These are phyloP conservation scores for Zymoseptoria tritici DNA, from an alignment of 2,329 filamentous ascomycete species.

Conservation along the genomic window DNA sequence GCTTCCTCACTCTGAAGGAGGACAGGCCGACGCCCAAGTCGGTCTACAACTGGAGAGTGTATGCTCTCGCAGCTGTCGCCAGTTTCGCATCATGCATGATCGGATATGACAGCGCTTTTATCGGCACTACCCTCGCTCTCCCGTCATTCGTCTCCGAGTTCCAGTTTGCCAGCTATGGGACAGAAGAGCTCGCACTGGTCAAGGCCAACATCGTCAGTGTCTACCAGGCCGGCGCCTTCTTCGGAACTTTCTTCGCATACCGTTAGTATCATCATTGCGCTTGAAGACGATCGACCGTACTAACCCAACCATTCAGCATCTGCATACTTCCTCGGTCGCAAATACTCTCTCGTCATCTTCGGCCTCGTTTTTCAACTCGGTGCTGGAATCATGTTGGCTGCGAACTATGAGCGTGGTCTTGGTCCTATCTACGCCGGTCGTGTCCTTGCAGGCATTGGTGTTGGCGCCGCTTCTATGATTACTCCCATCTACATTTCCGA, in stretches of 20 bases:
- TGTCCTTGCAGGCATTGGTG: constrained; percentile 50
- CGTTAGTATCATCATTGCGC: constrained; percentile 1
- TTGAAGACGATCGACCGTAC: background rate
- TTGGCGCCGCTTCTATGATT: constrained; percentile 50
- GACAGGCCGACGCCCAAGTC: constrained; percentile 47
- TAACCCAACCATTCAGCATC: constrained; percentile 32
- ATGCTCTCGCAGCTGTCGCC: constrained; percentile 47
- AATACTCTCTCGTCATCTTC: constrained; percentile 56
- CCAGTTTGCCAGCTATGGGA: constrained; percentile 46
- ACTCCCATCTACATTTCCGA: constrained; percentile 55
- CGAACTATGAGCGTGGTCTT: constrained; percentile 54
- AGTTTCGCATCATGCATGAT: constrained; percentile 50
- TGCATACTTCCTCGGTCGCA: constrained; percentile 61
- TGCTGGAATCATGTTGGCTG: constrained; percentile 65
- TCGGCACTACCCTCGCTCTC: constrained; percentile 66
- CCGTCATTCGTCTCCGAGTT: constrained; percentile 65
- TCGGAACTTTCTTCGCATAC: constrained; percentile 66
- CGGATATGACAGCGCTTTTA: constrained; percentile 49
- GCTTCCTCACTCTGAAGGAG: constrained; percentile 31
- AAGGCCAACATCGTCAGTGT: constrained; percentile 72
- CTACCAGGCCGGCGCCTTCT: constrained; percentile 79
- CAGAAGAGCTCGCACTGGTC: constrained; percentile 48
- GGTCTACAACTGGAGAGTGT: constrained; percentile 56
- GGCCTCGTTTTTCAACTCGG: constrained; percentile 60
- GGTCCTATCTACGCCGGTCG: constrained; percentile 50